phyloP scores from a whole-genome alignment of 106 monocot genomes.

The Ottelia alismoides region DNA sequence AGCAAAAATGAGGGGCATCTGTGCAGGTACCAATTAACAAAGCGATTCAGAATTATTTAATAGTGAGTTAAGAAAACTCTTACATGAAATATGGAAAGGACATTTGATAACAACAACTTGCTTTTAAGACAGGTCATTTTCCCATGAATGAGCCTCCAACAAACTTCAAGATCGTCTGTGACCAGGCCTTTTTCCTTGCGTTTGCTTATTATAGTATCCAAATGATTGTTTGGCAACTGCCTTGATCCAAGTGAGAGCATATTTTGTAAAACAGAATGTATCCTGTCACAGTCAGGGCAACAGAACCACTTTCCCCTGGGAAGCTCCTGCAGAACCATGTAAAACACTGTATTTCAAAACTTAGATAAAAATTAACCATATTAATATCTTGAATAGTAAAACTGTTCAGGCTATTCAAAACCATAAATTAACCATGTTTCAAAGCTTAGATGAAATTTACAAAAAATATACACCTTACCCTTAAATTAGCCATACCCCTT shows the following conservation, averaged over 20 bases:
- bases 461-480: no score
- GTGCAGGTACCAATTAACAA: no score
- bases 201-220: slow-evolving; percentile 56
- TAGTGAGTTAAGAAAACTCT: no score
- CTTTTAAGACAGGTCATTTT: slow-evolving; percentile 38
- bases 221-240: slow-evolving; percentile 22
- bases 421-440: no score
- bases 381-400: no score
- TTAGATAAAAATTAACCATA: no score
- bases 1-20: no score
- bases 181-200: slow-evolving; percentile 30
- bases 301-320: slow-evolving; percentile 89
- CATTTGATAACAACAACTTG: slow-evolving; percentile 59
- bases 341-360: no score
- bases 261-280: slow-evolving; percentile 43
- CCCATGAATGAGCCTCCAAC: slow-evolving; percentile 83
- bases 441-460: no score
- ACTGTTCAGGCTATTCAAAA: no score
- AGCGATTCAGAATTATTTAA: no score
- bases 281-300: slow-evolving; percentile 46
- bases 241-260: slow-evolving; percentile 36
- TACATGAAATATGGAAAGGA: slow-evolving; percentile 79
- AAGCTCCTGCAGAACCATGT: slow-evolving; percentile 58
- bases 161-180: slow-evolving; percentile 30
- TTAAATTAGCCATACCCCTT: slow-evolving; percentile 60